A percentile compares a stretch with the other conserved stretches of the same genome.
Conservation (phyloP, 352 stramenopile species). For the Phytophthora agathidicida region DNA sequence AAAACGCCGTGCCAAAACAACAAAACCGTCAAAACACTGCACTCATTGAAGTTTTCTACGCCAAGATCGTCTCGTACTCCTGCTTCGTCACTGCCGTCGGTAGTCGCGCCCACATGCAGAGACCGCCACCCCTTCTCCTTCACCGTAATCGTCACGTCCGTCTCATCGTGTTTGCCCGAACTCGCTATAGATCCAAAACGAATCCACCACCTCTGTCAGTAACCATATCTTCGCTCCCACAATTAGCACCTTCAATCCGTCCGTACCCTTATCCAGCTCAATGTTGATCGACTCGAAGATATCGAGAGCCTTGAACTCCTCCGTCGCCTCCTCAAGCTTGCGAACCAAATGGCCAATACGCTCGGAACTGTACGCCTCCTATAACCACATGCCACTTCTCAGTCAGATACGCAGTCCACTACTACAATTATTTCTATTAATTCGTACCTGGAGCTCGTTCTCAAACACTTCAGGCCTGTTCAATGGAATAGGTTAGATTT, state of each 20-base stretch:
- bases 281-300: constrained; percentile 89
- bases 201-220: constrained; percentile 8
- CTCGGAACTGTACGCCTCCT: constrained; percentile 69
- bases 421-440: not conserved
- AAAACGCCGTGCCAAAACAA: constrained; percentile 3
- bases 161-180: constrained; percentile 73
- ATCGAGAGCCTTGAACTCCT: constrained; percentile 76
- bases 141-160: constrained; percentile 88
- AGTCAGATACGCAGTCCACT: not conserved
- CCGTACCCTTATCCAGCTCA: constrained; percentile 74
- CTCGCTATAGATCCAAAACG: constrained; percentile 49
- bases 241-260: not conserved
- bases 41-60: not conserved
- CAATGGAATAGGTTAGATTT: not conserved
- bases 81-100: constrained; percentile 86
- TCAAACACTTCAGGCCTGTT: constrained; percentile 84
- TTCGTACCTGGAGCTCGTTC: constrained; percentile 76
- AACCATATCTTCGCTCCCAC: not conserved
- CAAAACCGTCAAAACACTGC: constrained; percentile 10
- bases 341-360: constrained; percentile 70
- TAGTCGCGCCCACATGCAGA: constrained; percentile 84
- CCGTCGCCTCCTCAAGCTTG: constrained; percentile 62
- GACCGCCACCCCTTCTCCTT: constrained; percentile 89
- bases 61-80: constrained; percentile 40
- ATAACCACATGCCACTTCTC: not conserved